These are phyloP conservation scores for Schoenoplectus triqueter DNA, from an alignment of 202 grass and related monocot species.

Conservation along the genomic window DNA sequence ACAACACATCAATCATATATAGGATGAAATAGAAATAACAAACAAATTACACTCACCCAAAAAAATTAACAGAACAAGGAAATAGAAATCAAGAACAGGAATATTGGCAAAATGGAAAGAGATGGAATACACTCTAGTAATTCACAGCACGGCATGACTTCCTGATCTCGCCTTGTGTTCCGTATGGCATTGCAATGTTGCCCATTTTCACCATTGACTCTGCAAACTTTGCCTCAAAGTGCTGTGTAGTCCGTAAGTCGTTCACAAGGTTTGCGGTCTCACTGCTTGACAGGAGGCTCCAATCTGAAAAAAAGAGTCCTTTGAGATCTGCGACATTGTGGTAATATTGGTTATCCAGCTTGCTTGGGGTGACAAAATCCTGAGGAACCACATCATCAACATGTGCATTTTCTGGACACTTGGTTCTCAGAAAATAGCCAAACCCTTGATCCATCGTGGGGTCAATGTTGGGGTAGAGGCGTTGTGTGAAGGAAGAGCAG, in stretches of 20 bases:
- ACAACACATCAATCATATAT: no score
- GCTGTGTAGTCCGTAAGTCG: neutral
- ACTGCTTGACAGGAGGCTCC: constrained; percentile 36
- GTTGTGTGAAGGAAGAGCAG: constrained; percentile 9
- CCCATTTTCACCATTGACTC: constrained; percentile 70
- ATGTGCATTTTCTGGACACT: neutral
- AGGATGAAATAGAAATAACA: no score
- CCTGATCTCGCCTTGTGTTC: constrained; percentile 47
- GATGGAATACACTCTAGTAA: neutral
- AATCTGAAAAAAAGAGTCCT: constrained; percentile 43
- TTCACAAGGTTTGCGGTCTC: constrained; percentile 40
- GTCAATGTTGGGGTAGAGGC: constrained; percentile 25
- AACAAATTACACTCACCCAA: no score
- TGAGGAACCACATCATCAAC: constrained; percentile 32
- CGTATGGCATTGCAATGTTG: constrained; percentile 34
- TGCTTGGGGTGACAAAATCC: constrained; percentile 33
- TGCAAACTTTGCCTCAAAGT: constrained; percentile 49
- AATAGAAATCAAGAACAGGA: no score
- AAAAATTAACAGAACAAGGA: no score
- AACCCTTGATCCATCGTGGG: neutral
- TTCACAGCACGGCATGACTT: constrained; percentile 2
- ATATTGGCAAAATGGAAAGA: no score
- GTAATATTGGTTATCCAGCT: constrained; percentile 51
- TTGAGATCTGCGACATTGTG: constrained; percentile 9
- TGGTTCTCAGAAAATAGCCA: neutral